Evolutionary conservation across 1,139 yeast genomes (phyloP), one percentile per base, ranked within the genome.

Genomic region (Scheffersomyces cryptocercus): DNA sequence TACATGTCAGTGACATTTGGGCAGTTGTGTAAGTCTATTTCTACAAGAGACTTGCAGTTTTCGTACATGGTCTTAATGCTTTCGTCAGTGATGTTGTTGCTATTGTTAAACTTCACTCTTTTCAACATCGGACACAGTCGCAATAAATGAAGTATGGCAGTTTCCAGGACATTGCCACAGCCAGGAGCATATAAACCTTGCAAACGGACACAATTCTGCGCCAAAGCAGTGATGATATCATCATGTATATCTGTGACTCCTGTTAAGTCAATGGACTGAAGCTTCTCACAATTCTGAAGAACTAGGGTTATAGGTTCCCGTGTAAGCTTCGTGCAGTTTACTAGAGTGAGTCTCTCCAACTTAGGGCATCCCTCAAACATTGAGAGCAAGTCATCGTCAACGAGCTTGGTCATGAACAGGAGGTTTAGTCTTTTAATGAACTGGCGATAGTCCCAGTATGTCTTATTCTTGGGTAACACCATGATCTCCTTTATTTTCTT

Each of bases 101-200:
- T 86, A 45, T 86, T 86, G 49, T 89, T 85, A 42, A 93, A 77
- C 57, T 89, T 89, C 45, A 93, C 81, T 55, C 99, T 75, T 59
- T 90, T 89, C 50, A 93, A 70, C 77, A 84, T 75, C 2, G 86
- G 86, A 49, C 97, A 89, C 35, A 76, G 70, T 35, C 66, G 58
- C 10, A 89, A 78, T 47, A 91, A 72, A 35, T 68, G 66, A 33
- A 78, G 57, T n/a, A 93, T 75, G 1, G 95, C 86, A 5, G 59
- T 68, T 54, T 88, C 88, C 3, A 86, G 73, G 3, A 93, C 84
- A 26, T 71, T 67, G 28, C 80, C 81, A 50, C 97, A 90, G 3
- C 88, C 88, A 0, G 96, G 91, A 0, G 95, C 95, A 59, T 91
- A 91, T 38, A 91, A 71, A 1, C 97, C 97, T 65, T 93, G 98